These are phyloP conservation scores for Kwoniella shandongensis DNA, from an alignment of 768 basidiomycete genomes.

Conservation along the genomic window DNA sequence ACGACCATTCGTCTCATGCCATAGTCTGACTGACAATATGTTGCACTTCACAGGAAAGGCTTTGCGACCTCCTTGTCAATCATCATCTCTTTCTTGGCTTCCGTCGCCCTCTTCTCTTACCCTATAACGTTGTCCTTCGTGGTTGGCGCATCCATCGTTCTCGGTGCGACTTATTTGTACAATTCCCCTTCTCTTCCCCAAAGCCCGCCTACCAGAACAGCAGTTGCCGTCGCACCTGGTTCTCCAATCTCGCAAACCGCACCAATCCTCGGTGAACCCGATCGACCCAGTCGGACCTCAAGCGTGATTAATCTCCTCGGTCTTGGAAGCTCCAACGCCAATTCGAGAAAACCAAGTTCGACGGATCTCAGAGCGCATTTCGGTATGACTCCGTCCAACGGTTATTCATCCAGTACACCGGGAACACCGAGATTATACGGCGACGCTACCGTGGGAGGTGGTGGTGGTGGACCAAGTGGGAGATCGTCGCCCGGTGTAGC, in stretches of 20 bases:
- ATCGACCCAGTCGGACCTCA: conserved; percentile 40
- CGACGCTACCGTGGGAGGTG: background rate
- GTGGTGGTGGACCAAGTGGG: background rate
- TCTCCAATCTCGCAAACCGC: conserved; percentile 47
- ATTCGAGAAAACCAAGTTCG: conserved; percentile 14
- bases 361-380: conserved; percentile 6
- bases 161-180: conserved; percentile 88
- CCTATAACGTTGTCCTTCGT: conserved; percentile 81
- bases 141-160: conserved; percentile 76
- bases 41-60: conserved; percentile 61
- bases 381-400: background rate
- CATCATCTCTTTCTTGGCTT: conserved; percentile 89
- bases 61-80: conserved; percentile 94
- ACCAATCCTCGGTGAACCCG: conserved; percentile 51
- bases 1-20: background rate
- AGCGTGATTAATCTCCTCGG: conserved; percentile 47
- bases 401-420: conserved; percentile 10
- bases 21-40: conserved; percentile 12
- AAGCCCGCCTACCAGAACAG: conserved; percentile 29
- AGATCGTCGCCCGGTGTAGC: background rate
- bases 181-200: conserved; percentile 61
- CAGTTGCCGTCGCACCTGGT: conserved; percentile 46
- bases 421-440: conserved; percentile 6
- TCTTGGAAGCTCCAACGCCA: conserved; percentile 18
- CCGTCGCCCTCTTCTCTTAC: conserved; percentile 86